phyloP scores from a whole-genome alignment of 106 monocot species.

The Dioscorea zingiberensis region DNA sequence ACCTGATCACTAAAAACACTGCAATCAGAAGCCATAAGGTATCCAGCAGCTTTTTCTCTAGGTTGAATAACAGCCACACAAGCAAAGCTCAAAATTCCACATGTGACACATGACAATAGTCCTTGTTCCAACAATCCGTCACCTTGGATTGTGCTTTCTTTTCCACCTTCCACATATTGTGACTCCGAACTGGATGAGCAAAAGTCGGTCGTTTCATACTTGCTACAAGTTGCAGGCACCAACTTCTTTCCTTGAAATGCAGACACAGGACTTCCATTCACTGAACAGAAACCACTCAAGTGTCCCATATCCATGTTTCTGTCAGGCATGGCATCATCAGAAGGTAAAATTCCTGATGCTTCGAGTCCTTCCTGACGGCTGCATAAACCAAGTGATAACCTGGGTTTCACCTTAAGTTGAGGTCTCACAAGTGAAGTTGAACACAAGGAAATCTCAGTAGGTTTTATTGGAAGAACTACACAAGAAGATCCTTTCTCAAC shows the following conservation, averaged over 20 bases:
- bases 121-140: constrained; percentile 69
- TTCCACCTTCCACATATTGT: constrained; percentile 31
- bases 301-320: constrained; percentile 19
- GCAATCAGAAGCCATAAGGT: constrained; percentile 52
- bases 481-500: constrained; percentile 56
- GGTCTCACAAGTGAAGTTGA: constrained; percentile 21
- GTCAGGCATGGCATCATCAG: constrained; percentile 21
- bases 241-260: constrained; percentile 13
- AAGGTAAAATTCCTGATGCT: constrained; percentile 29
- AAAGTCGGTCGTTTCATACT: constrained; percentile 5
- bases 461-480: constrained; percentile 47
- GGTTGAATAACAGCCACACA: constrained; percentile 84
- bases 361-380: constrained; percentile 44
- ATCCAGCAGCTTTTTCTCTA: constrained; percentile 47
- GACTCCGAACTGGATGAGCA: constrained; percentile 13
- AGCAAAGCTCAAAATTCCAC: constrained; percentile 85
- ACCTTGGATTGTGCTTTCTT: constrained; percentile 15
- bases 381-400: constrained; percentile 49
- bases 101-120: constrained; percentile 80
- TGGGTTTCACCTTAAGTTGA: constrained; percentile 55
- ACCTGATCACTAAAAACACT: constrained; percentile 27
- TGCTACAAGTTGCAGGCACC: constrained; percentile 8
- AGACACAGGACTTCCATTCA: constrained; percentile 20
- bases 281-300: constrained; percentile 18
- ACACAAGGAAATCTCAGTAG: constrained; percentile 24